Percentiles rank a stretch among this genome's conserved stretches.
Evolutionary conservation across 2,329 filamentous ascomycete genomes (phyloP).

Genomic region (Neoascochyta sp.): DNA sequence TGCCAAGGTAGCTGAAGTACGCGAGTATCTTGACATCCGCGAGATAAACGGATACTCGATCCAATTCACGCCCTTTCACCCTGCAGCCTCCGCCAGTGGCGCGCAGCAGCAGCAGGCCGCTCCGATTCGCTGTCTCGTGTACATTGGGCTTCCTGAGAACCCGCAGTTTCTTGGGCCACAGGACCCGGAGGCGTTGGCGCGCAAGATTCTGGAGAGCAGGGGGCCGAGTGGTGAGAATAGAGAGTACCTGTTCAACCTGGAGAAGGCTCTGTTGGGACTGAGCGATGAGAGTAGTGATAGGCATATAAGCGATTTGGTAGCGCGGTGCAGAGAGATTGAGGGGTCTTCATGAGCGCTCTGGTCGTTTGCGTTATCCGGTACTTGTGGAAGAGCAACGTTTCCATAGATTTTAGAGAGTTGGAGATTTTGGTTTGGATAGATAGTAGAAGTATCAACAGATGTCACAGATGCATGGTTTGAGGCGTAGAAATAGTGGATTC

Average conservation of each 20-base stretch:
- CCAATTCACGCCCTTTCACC: conserved; percentile 82
- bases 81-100: conserved; percentile 41
- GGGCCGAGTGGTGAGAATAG: conserved; percentile 87
- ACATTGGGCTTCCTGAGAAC: conserved; percentile 91
- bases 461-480: no score
- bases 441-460: no score
- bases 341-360: no score
- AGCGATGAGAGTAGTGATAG: conserved; percentile 74
- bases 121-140: conserved; percentile 64
- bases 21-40: conserved; percentile 86
- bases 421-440: no score
- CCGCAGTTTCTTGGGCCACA: conserved; percentile 87
- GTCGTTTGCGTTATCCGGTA: no score
- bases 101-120: conserved; percentile 33
- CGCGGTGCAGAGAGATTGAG: conserved; percentile 65
- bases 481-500: no score
- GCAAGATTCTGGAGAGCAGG: conserved; percentile 70
- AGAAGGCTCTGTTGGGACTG: conserved; percentile 68
- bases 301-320: conserved; percentile 79
- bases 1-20: conserved; percentile 72
- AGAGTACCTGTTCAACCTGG: conserved; percentile 82
- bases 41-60: conserved; percentile 98
- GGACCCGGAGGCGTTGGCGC: conserved; percentile 71
- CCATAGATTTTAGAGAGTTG: no score
- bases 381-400: no score